These are phyloP conservation scores for Pseudocercospora musae DNA, from an alignment of 2,329 filamentous ascomycete genomes.

Conservation along the genomic window DNA sequence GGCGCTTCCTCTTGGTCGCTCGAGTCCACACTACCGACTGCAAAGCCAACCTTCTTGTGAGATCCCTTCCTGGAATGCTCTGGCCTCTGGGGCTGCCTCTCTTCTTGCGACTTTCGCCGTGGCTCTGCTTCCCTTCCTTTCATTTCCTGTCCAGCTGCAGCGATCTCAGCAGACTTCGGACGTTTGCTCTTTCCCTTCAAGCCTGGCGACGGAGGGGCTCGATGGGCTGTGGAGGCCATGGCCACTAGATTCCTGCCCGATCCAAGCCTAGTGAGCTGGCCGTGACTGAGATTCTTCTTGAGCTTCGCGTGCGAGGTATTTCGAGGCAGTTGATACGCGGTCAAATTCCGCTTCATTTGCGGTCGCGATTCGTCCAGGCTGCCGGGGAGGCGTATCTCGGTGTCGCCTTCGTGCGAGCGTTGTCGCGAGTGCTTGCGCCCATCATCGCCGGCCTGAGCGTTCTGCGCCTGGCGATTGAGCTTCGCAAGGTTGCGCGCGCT, in stretches of 20 bases:
- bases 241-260: conserved; percentile 39
- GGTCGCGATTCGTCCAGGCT: conserved; percentile 32
- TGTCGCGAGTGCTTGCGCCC: conserved; percentile 27
- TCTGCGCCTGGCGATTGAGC: conserved; percentile 25
- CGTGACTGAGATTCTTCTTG: conserved; percentile 44
- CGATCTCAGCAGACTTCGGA: conserved; percentile 32
- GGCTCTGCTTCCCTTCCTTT: conserved; percentile 30
- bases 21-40: conserved; percentile 28
- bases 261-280: conserved; percentile 43
- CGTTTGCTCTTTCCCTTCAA: conserved; percentile 32
- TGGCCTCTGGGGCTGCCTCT: conserved; percentile 16
- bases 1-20: conserved; percentile 28
- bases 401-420: conserved; percentile 33
- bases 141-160: conserved; percentile 26
- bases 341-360: conserved; percentile 33
- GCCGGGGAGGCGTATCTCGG: conserved; percentile 35
- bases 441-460: conserved; percentile 21
- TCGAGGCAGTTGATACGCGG: conserved; percentile 31
- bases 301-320: conserved; percentile 32
- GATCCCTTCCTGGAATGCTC: conserved; percentile 14
- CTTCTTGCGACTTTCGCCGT: conserved; percentile 10
- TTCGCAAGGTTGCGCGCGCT: conserved; percentile 33
- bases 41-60: conserved; percentile 35
- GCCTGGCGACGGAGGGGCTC: conserved; percentile 28
- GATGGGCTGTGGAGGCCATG: conserved; percentile 17